Evolutionary conservation across 306 rosid species (phyloP).

Genomic region (Citrullus mucosospermus): DNA sequence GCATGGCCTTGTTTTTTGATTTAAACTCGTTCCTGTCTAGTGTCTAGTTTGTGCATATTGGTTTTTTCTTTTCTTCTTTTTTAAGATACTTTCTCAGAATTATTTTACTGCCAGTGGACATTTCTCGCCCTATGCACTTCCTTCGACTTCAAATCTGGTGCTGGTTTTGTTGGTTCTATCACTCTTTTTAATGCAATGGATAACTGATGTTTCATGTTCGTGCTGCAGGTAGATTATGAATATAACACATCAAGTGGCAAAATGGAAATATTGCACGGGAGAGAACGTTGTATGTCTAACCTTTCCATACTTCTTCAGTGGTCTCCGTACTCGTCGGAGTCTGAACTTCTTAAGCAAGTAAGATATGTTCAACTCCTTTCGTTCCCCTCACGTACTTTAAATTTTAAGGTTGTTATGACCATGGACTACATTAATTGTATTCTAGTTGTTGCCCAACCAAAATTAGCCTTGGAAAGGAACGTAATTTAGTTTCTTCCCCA

Average conservation of each 20-base stretch:
- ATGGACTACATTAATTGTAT: not conserved
- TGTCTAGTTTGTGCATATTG: not conserved
- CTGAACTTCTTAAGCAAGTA: constrained; percentile 79
- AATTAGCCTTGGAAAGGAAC: not conserved
- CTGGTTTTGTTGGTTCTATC: not conserved
- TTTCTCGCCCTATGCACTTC: not conserved
- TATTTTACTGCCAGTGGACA: not conserved
- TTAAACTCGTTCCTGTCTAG: not conserved
- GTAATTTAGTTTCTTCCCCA: not conserved
- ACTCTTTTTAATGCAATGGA: not conserved
- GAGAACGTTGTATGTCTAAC: constrained; percentile 51
- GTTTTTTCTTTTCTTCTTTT: not conserved
- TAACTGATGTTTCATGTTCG: constrained; percentile 10
- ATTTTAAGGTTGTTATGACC: not conserved
- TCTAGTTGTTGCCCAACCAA: not conserved
- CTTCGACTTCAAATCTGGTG: not conserved
- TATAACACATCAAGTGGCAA: constrained; percentile 33
- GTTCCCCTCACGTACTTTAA: not conserved
- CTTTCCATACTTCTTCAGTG: constrained; percentile 55
- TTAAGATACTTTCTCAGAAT: not conserved
- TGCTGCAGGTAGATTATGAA: constrained; percentile 69
- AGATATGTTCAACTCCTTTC: constrained; percentile 9
- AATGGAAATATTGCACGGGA: constrained; percentile 44
- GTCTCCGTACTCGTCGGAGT: constrained; percentile 84
- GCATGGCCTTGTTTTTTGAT: not conserved